Evolutionary conservation across 1,139 yeast genomes (phyloP), one percentile per base, ranked within the genome.

Genomic region (Yamadazyma mexicana): DNA sequence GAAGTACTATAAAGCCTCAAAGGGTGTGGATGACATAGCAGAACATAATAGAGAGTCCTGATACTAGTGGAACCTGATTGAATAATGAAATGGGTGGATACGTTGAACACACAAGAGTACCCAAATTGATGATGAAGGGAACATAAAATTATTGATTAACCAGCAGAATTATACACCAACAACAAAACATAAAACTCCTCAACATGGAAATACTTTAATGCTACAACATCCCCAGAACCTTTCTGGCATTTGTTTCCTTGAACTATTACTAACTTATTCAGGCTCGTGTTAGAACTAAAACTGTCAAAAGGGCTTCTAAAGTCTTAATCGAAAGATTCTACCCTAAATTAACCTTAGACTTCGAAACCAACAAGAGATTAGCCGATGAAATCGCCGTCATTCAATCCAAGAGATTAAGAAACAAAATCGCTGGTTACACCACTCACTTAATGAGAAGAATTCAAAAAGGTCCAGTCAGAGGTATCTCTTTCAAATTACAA

Each of bases 381-480:
- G 86, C 96, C 65, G 86, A 88, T 68, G 97, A 94, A 77, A 88
- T 94, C 66, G 98, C 99, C 64, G 91, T 87, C 75, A 94, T 94
- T 72, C 97, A 94, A 77, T 88, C 98, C 68, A 94, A 94, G 87
- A 91, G 98, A 81, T 87, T 94, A 75, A 92, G 98, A 84, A 94
- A 94, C 94, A 92, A 92, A 89, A 94, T 92, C 70, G 98, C 99
- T 73, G 99, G 99, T 74, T 92, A 91, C 96, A 92, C 98, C 78
- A 92, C 98, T 69, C 99, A 92, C 79, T 85, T 92, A 78, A 94
- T 92, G 98, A 91, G 88, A 85, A 91, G 99, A 83, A 92, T 92
- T 71, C 98, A 94, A 80, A 92, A 92, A 84, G 99, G 99, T 70
- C 98, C 99, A 81, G 99, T 92, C 64, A 91, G 98, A 85, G 99